Evolutionary conservation across 2,329 filamentous ascomycete genomes (phyloP), one percentile per base, ranked within the genome.

Genomic region (Scleromitrula shiraiana): DNA sequence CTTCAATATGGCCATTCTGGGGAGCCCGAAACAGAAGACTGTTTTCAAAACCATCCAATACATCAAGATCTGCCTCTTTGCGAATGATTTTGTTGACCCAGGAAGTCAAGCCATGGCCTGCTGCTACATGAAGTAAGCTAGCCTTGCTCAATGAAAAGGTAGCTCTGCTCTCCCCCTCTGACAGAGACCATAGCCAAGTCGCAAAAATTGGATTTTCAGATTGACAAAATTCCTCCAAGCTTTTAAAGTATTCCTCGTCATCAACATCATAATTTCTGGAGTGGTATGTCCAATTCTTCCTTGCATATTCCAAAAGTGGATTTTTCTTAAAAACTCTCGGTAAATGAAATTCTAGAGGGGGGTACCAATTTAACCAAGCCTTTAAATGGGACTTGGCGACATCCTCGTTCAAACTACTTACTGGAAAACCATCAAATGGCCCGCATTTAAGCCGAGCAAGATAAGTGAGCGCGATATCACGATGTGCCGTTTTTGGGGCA

Each of bases 1-100:
- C 41, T 32, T 47, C 38, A 10, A 22, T 15, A 45, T 55, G 50
- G 8, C 56, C 54, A 35, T 45, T 40, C 29, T 22, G 33, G 14
- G 46, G 42, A 7, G 55, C 55, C 65, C 54, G 14, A 60, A 65
- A 2, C 59, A 62, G 43, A 36, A 55, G 42, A 8, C 40, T 56
- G 3, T 30, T 41, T 14, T 42, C 26, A 23, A 45, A 30, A 10
- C 14, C 26, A 20, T 57, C 56, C 10, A 27, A 23, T n/a, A 20
- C 12, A 41, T 59, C 44, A 10, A 50, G 10, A 19, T 44, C 20
- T 5, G 22, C 26, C 0, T 46, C 41, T 10, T 48, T 39, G 30
- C 40, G 9, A 8, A 57, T 27, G 20, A 56, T 22, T 7, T 49
- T 22, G 32, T 32, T 19, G 7, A 49, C 44, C 46, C 52, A 56